Conservation (phyloP, 2,329 filamentous ascomycete genomes). For the Penicillium sumatraense region DNA sequence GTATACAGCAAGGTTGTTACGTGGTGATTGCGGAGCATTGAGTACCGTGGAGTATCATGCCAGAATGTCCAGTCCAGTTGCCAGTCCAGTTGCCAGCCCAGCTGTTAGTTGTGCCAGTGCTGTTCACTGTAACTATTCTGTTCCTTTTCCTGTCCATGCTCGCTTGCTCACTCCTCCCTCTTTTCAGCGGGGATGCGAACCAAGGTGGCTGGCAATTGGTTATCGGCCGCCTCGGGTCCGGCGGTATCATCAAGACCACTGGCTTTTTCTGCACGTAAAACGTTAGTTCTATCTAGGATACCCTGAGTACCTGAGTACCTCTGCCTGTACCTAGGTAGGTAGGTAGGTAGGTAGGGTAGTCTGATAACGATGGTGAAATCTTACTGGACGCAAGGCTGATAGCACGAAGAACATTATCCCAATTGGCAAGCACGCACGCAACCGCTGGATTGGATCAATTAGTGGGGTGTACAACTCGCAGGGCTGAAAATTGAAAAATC, state of each 20-base stretch:
- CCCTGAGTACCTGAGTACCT: too few species aligned
- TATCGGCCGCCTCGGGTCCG: constrained; percentile 61
- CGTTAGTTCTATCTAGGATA: constrained; percentile 4
- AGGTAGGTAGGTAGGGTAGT: too few species aligned
- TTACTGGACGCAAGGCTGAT: constrained; percentile 68
- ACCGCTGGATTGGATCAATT: constrained; percentile 53
- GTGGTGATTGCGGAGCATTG: too few species aligned
- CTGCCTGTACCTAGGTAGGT: too few species aligned
- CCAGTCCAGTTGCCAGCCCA: too few species aligned
- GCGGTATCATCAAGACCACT: constrained; percentile 22
- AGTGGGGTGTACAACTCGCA: not conserved
- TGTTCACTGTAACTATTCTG: not conserved
- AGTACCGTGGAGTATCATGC: too few species aligned
- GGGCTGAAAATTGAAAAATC: not conserved
- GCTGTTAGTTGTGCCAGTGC: not conserved
- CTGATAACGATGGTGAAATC: constrained; percentile 34
- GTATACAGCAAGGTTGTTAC: too few species aligned
- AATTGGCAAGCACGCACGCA: constrained; percentile 69
- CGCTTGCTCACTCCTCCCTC: constrained; percentile 25
- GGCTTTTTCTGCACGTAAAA: constrained; percentile 32
- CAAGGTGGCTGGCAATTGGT: constrained; percentile 53
- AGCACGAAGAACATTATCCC: constrained; percentile 67
- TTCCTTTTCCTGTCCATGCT: constrained; percentile 7
- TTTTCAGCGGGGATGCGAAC: constrained; percentile 48
- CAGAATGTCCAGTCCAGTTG: too few species aligned